Percentiles rank a stretch among this genome's conserved stretches.
Evolutionary conservation across 164 flowering plant species (phyloP).

Genomic region (Amborella trichopoda): DNA sequence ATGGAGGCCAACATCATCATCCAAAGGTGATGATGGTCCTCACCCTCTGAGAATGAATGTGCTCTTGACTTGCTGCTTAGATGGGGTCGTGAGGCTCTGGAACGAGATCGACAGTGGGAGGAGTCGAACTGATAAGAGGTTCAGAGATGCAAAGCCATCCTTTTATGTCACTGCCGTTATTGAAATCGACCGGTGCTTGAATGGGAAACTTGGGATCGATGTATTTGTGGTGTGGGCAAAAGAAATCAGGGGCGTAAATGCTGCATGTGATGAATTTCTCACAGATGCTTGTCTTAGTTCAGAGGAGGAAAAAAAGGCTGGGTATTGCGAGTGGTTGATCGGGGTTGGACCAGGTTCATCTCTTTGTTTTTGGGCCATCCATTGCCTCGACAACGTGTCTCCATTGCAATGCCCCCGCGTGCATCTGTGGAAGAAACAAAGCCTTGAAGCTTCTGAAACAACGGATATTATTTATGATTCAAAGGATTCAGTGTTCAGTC

Average conservation of each 20-base stretch:
- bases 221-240: constrained; percentile 56
- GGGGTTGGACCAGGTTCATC: constrained; percentile 50
- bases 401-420: constrained; percentile 81
- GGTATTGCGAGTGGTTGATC: constrained; percentile 82
- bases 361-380: constrained; percentile 73
- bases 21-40: too few species aligned
- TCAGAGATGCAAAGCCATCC: constrained; percentile 23
- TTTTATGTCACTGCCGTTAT: constrained; percentile 69
- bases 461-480: neutral
- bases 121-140: constrained; percentile 38
- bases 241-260: constrained; percentile 28
- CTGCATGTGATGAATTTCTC: constrained; percentile 14
- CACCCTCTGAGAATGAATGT: too few species aligned
- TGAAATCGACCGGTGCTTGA: constrained; percentile 53
- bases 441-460: constrained; percentile 12
- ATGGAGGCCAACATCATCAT: constrained; percentile 60
- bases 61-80: constrained; percentile 74
- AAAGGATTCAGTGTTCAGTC: constrained; percentile 8
- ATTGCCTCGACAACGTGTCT: constrained; percentile 78
- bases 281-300: constrained; percentile 16
- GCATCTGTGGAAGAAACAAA: constrained; percentile 66
- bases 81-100: constrained; percentile 94
- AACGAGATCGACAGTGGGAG: constrained; percentile 65
- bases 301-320: constrained; percentile 26
- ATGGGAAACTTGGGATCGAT: constrained; percentile 52